Base-by-base conservation (phyloP, 2,329 filamentous ascomycete genomes). In the Ophiosphaerella narmari region DNA sequence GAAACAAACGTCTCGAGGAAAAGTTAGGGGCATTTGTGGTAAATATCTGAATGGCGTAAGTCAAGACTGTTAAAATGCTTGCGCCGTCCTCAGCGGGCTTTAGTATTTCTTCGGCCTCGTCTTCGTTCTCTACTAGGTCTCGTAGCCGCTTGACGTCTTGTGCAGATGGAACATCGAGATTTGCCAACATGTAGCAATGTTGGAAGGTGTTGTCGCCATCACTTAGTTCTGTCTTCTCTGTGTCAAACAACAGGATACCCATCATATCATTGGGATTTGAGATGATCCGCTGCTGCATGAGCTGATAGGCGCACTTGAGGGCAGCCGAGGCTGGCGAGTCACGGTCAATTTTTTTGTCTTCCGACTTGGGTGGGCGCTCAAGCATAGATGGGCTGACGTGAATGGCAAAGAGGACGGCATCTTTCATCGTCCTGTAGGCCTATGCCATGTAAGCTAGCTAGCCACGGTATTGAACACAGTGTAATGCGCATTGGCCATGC, bases 211-310 rank as follows among this genome's bases (percentile, higher is more conserved):
- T 84, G 50, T 85, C 82, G 29, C 67, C 68, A 33, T 71, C 68
- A 29, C 64, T 67, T 13, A 71, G 35, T 43, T 71, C 68, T 34
- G 91, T 90, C 74, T 90, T 84, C 66, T 95, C 81, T 0, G 94
- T 99, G 7, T 92, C 92, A 69, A 95, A 99, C 0, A 99, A 80
- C 33, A 99, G 73, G 23, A 99, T 88, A 2, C 93, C 92, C 83
- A 99, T 97, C 90, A 97, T 95, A 55, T 99, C 94, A 67, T 88
- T 92, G 1, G 94, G 94, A 54, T 92, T 93, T 3, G 93, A 93
- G 63, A 99, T 97, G 73, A 99, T 97, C 63, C 94, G 90, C 76
- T 97, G 93, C 75, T 97, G 91, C 90, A 99, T 97, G 45, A 99
- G 80, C 67, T 91, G 86, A 67, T 96, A 96, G 50, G 93, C 94